Evolutionary conservation across 2,329 filamentous ascomycete species (phyloP), one percentile per base, ranked within the genome.

Genomic region (Verticillium alfalfae): DNA sequence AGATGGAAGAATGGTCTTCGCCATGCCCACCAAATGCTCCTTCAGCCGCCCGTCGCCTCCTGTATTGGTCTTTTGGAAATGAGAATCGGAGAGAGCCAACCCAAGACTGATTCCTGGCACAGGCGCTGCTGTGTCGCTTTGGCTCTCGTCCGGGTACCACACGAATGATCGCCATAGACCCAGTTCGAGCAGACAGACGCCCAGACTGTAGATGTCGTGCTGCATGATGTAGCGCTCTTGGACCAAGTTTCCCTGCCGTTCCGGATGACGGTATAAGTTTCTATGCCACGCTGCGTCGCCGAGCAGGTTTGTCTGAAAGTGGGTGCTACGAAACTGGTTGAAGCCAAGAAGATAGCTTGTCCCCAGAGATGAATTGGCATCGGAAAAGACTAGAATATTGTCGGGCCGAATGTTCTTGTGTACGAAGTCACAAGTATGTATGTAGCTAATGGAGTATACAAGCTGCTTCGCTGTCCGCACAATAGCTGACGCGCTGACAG

Each of bases 181-280:
- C 34, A 85, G 76, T 66, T 85, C 82, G 0, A 86, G 69, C 0
- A 86, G 72, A 58, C 78, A 81, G 0, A 84, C 80, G 0, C 83
- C 82, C 0, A 85, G 73, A 60, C 81, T 83, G 67, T 85, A 85
- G 12, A 86, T 80, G 62, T 85, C 82, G 66, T 86, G 82, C 59
- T 82, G 77, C 78, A 84, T 84, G 2, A 64, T 69, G 63, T 82
- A 85, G 0, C 65, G 60, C 1, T 78, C 73, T 34, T 74, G 68
- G 0, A 73, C 71, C 2, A 65, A 63, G 0, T 71, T 26, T 0
- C 81, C 81, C 65, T 84, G 81, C 0, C 82, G 75, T 0, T 65
- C 62, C 0, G 81, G 80, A 64, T 85, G 82, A 1, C 78, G 75
- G 63, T 85, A 86, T 0, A 85, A 49, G 57, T 84, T 79, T n/a